These are phyloP conservation scores for Mycena galericulata DNA, from an alignment of 768 basidiomycete genomes.

Conservation along the genomic window DNA sequence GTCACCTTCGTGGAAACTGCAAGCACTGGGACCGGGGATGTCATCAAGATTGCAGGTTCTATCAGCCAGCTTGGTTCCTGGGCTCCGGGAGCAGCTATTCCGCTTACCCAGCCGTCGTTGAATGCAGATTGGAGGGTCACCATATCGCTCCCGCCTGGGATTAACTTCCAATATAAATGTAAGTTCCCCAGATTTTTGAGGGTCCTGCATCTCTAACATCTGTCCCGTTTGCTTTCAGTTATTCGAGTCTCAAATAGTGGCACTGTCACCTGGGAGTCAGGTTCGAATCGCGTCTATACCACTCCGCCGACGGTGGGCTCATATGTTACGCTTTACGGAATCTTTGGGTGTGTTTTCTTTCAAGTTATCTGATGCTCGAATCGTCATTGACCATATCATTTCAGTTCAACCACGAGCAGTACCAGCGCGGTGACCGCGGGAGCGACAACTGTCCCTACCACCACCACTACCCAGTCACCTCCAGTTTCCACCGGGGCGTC, in stretches of 20 bases:
- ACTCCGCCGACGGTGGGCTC: not conserved
- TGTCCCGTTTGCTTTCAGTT: not conserved
- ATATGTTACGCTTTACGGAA: slow-evolving; percentile 15
- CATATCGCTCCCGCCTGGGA: not conserved
- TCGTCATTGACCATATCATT: not conserved
- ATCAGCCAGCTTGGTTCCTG: slow-evolving; percentile 4
- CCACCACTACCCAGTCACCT: not conserved
- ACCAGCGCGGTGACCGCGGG: slow-evolving; percentile 12
- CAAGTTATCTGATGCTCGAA: not conserved
- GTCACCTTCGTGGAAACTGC: slow-evolving; percentile 20
- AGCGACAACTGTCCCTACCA: not conserved
- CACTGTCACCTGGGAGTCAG: slow-evolving; percentile 23
- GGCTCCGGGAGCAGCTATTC: not conserved
- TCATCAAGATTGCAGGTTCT: slow-evolving; percentile 25
- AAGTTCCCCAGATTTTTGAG: not conserved
- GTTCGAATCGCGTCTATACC: slow-evolving; percentile 15
- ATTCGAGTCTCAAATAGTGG: slow-evolving; percentile 14
- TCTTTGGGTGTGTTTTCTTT: slow-evolving; percentile 2
- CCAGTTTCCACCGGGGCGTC: slow-evolving; percentile 15
- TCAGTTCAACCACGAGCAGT: slow-evolving; percentile 17
- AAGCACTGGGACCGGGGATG: slow-evolving; percentile 8
- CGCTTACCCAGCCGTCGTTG: slow-evolving; percentile 2
- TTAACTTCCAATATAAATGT: slow-evolving; percentile 25
- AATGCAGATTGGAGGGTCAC: slow-evolving; percentile 11
- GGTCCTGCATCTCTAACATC: not conserved